Conservation (phyloP, 352 stramenopile species). For the Phytophthora colocasiae region DNA sequence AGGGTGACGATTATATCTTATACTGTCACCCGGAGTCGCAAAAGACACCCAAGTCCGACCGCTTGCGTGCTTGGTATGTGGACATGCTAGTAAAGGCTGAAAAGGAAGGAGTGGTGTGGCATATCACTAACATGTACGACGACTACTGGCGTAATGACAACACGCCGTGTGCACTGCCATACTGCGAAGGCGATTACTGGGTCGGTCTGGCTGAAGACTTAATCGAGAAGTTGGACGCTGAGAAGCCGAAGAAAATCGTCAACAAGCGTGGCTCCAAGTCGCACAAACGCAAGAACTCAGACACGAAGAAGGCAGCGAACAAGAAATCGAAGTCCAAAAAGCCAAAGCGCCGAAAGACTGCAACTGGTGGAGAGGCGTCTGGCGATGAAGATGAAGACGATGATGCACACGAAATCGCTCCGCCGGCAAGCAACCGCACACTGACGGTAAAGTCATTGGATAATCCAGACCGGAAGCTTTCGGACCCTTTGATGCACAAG, state of each 20-base stretch:
- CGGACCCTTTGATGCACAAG: slow-evolving; percentile 86
- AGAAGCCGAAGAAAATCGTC: slow-evolving; percentile 78
- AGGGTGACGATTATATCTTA: slow-evolving; percentile 99
- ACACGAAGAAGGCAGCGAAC: slow-evolving; percentile 66
- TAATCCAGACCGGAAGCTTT: slow-evolving; percentile 66
- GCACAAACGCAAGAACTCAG: slow-evolving; percentile 70
- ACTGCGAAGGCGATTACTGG: slow-evolving; percentile 92
- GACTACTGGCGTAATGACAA: slow-evolving; percentile 93
- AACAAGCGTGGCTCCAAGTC: slow-evolving; percentile 59
- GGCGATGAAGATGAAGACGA: slow-evolving; percentile 61
- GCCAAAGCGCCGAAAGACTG: slow-evolving; percentile 71
- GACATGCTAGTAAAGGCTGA: slow-evolving; percentile 91
- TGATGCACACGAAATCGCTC: slow-evolving; percentile 43
- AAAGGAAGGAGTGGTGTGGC: slow-evolving; percentile 91
- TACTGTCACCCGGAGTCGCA: slow-evolving; percentile 99
- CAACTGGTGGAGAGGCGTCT: slow-evolving; percentile 37
- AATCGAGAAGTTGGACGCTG: slow-evolving; percentile 89
- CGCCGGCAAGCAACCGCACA: slow-evolving; percentile 25
- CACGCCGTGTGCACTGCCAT: slow-evolving; percentile 84
- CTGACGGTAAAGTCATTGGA: slow-evolving; percentile 68
- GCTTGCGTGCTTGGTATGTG: slow-evolving; percentile 96
- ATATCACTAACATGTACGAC: slow-evolving; percentile 97
- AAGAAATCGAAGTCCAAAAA: slow-evolving; percentile 88
- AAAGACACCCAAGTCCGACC: slow-evolving; percentile 98
- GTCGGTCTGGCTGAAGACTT: slow-evolving; percentile 87